Conservation (phyloP, 768 basidiomycete species). For the Sistotremastrum suecicum region DNA sequence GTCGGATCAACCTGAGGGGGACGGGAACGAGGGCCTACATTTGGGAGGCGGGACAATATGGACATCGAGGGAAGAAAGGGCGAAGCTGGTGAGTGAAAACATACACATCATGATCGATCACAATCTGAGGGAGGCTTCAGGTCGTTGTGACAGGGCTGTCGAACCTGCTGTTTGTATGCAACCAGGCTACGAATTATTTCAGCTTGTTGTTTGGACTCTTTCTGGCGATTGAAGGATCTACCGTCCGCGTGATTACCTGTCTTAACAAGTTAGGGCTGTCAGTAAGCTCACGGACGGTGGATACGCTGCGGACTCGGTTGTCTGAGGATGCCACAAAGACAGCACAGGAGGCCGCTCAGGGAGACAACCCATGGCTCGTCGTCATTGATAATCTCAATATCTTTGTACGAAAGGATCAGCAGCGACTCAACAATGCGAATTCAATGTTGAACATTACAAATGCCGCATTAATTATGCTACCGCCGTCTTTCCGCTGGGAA, state of each 20-base stretch:
- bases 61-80: too few relatives aligned
- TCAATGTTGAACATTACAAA: slow-evolving; percentile 18
- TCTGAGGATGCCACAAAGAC: slow-evolving; percentile 14
- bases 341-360: slow-evolving; percentile 13
- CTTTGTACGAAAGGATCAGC: slow-evolving; percentile 17
- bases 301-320: slow-evolving; percentile 14
- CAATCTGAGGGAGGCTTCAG: slow-evolving; percentile 4
- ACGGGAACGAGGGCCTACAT: too few relatives aligned
- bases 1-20: too few relatives aligned
- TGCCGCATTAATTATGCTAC: slow-evolving; percentile 7
- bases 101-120: too few relatives aligned
- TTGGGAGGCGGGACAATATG: too few relatives aligned
- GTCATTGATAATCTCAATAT: slow-evolving; percentile 23
- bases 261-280: slow-evolving; percentile 17
- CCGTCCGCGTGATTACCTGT: slow-evolving; percentile 14
- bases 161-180: slow-evolving; percentile 15
- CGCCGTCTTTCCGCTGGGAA: too few relatives aligned
- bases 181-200: slow-evolving; percentile 16
- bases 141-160: slow-evolving; percentile 7
- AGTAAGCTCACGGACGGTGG: slow-evolving; percentile 14
- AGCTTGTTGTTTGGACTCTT: slow-evolving; percentile 18
- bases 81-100: too few relatives aligned
- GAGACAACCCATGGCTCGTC: slow-evolving; percentile 9
- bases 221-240: slow-evolving; percentile 17
- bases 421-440: slow-evolving; percentile 16